Evolutionary conservation across 139 green algal species (phyloP), one percentile per base, ranked within the genome.

Genomic region (Chlorella ohadii): DNA sequence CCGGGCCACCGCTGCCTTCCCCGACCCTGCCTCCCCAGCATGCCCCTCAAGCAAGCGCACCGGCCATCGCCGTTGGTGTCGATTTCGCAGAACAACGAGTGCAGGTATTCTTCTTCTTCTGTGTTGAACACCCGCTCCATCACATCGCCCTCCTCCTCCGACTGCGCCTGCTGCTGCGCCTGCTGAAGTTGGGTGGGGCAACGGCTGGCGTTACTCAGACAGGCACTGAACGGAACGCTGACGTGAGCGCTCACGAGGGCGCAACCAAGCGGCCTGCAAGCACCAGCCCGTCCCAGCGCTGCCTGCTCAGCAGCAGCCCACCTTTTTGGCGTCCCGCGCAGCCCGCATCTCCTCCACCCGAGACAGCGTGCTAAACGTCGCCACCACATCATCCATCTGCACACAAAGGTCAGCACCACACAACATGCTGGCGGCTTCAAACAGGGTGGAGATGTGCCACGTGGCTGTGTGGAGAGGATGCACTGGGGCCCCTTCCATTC

Each of bases 351-450:
- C 63, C 41, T 83, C 78, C 63, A 74, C 61, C 31, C 63, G 39
- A 1, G 78, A 63, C 61, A 83, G 76, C 0, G 76, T 70, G 25
- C 38, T 33, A n/a, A 82, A 82, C 4, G 76, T 82, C 1, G 76
- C 76, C 11, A 72, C 76, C 36, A 82, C 36, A 33, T 82, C 76
- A 19, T 82, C 57, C 56, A 82, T 66, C 76, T 82, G 36, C 36
- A 36, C 3, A 22, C 23, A 13, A 44, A 15, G 27, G 23, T 2
- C 19, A 15, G 23, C 7, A 27, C 2, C 28, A 27, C 22, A 38
- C 57, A 25, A 0, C 36, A 3, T 51, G 44, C 44, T 51, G 44
- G 44, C 44, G 9, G 44, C 9, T 51, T 51, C 9, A 51, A 6
- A 51, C 44, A 6, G 9, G 9, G 44, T 6, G 9, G 9, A 51